phyloP scores from a whole-genome alignment of 768 basidiomycete genomes.

The Erythrobasidium yunnanense region DNA sequence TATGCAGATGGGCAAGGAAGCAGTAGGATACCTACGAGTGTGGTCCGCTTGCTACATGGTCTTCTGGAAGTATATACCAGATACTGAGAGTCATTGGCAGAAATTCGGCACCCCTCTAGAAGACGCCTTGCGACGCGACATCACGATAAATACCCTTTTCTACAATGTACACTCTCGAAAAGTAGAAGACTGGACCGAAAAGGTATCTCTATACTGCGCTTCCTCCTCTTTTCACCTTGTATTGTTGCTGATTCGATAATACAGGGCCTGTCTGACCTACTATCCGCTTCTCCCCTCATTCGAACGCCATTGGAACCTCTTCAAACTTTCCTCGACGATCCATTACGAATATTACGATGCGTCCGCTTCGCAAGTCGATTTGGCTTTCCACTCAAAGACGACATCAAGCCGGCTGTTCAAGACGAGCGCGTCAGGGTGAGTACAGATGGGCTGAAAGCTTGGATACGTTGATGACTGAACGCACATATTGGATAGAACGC shows the following conservation, averaged over 20 bases:
- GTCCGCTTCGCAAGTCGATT: slow-evolving; percentile 84
- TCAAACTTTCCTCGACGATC: slow-evolving; percentile 88
- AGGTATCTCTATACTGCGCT: slow-evolving; percentile 45
- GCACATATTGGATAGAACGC: slow-evolving; percentile 49
- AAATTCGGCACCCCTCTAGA: slow-evolving; percentile 80
- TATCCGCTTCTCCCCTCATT: slow-evolving; percentile 45
- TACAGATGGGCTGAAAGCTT: too few species aligned
- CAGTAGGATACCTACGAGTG: slow-evolving; percentile 65
- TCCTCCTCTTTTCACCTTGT: background rate
- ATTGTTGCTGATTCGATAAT: slow-evolving; percentile 24
- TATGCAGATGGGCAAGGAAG: slow-evolving; percentile 47
- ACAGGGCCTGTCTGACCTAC: slow-evolving; percentile 75
- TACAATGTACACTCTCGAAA: slow-evolving; percentile 78
- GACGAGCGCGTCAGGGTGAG: slow-evolving; percentile 34
- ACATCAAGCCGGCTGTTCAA: slow-evolving; percentile 48
- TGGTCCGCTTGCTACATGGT: slow-evolving; percentile 50
- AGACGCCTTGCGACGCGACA: slow-evolving; percentile 80
- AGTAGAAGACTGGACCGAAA: slow-evolving; percentile 78
- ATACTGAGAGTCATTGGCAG: slow-evolving; percentile 44
- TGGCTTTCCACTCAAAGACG: slow-evolving; percentile 57
- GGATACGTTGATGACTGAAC: too few species aligned
- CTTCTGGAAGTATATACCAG: background rate
- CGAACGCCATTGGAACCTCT: slow-evolving; percentile 76
- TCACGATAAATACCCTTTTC: slow-evolving; percentile 90
- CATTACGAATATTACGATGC: slow-evolving; percentile 79